Conservation (phyloP, 176 grass and related monocot species). For the Juncus inflexus region DNA sequence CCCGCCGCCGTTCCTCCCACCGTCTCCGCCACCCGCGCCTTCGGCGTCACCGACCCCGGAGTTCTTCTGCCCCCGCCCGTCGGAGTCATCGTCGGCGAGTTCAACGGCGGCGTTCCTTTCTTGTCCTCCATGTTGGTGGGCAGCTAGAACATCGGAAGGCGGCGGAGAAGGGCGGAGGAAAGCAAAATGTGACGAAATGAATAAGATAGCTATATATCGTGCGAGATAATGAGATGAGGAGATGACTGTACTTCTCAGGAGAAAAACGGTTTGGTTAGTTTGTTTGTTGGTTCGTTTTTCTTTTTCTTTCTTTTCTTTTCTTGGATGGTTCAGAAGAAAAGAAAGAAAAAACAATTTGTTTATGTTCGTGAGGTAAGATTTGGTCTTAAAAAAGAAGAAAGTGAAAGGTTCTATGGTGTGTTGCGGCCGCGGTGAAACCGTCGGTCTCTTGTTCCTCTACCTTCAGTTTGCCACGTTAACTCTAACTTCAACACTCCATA, state of each 20-base stretch:
- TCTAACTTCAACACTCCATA: no score
- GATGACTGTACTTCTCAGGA: background rate
- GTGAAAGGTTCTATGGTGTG: background rate
- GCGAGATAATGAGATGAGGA: background rate
- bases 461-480: no score
- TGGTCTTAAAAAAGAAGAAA: constrained; percentile 25
- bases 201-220: background rate
- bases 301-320: constrained; percentile 6
- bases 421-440: background rate
- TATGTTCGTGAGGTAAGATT: constrained; percentile 12
- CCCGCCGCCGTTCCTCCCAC: constrained; percentile 66
- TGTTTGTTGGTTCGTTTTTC: background rate
- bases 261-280: constrained; percentile 7
- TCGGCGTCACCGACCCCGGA: constrained; percentile 1
- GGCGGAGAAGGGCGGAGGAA: background rate
- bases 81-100: background rate
- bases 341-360: background rate
- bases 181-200: background rate
- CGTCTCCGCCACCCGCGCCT: constrained; percentile 47
- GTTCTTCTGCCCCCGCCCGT: constrained; percentile 24
- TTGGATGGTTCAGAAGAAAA: constrained; percentile 5
- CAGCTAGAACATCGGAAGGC: background rate
- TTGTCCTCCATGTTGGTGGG: background rate
- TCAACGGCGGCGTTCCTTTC: background rate
- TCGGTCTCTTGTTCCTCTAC: background rate